Conservation (phyloP, 495 filamentous ascomycete species). For the Penicillium parvum region DNA sequence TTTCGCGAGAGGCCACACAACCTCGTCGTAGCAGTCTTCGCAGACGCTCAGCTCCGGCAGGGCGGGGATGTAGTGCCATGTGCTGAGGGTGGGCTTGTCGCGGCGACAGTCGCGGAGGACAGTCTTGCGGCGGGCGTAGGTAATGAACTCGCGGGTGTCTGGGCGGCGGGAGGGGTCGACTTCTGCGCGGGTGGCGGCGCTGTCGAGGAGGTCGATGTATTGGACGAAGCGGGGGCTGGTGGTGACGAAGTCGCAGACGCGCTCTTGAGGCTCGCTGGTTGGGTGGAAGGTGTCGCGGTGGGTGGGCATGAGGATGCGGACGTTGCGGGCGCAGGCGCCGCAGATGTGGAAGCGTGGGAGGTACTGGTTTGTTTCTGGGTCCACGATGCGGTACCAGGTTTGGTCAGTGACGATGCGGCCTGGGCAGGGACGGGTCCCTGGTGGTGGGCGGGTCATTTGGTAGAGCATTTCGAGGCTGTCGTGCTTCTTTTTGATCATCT, state of each 20-base stretch:
- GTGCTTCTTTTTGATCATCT: conserved; percentile 54
- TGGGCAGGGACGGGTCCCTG: conserved; percentile 44
- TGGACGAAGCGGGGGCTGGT: conserved; percentile 52
- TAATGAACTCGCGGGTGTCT: conserved; percentile 46
- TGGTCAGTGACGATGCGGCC: conserved; percentile 43
- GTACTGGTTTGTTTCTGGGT: conserved; percentile 46
- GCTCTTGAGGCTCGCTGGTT: conserved; percentile 23
- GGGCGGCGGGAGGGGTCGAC: conserved; percentile 30
- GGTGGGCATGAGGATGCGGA: conserved; percentile 49
- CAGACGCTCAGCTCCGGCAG: conserved; percentile 65
- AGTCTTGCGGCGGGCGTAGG: conserved; percentile 48
- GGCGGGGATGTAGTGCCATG: conserved; percentile 60
- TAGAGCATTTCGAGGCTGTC: conserved; percentile 52
- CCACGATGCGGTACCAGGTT: conserved; percentile 57
- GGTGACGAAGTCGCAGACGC: conserved; percentile 47
- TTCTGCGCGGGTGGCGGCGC: conserved; percentile 45
- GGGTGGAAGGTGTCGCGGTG: conserved; percentile 47
- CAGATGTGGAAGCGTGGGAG: conserved; percentile 57
- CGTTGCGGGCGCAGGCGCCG: conserved; percentile 47
- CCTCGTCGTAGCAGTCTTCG: conserved; percentile 66
- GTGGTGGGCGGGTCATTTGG: conserved; percentile 44
- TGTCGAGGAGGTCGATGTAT: conserved; percentile 60
- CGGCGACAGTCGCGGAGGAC: conserved; percentile 51
- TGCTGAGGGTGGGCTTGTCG: conserved; percentile 43
- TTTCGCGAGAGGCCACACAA: conserved; percentile 60